Evolutionary conservation across 108 stramenopile species (phyloP), one percentile per base, ranked within the genome.

Genomic region (Aurantiochytrium sp.): DNA sequence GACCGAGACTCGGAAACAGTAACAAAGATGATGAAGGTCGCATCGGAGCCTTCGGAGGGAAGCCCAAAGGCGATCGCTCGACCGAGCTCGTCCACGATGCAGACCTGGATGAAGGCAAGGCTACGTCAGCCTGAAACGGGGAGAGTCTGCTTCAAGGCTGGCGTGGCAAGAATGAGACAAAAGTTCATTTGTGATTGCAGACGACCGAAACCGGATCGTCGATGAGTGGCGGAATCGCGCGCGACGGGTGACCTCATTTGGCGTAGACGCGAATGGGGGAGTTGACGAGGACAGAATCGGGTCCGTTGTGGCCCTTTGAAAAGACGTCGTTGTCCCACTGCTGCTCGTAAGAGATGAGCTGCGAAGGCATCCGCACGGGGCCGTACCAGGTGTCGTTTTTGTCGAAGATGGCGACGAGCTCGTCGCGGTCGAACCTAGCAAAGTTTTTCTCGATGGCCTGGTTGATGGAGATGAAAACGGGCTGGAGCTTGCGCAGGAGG

Each of bases 261-360:
- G 50, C 34, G 34, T 17, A 65, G 27, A 65, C 34, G 22, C 59
- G 59, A 34, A 65, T 34, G 15, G 59, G 59, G 2, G 59, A 34
- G 19, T 65, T 65, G 32, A 65, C 24, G 34, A 65, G 59, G 3
- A 81, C 73, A 37, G 8, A 6, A 48, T 48, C 73, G 27, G 39
- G 6, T 17, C 39, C 45, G 30, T 12, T 24, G 2, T 41, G 21
- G 42, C 73, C 45, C 45, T 81, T 81, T 0, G 73, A 41, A 24
- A 81, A 81, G 39, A 48, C 39, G 8, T 81, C 42, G 45, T 81
- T 81, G 73, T 81, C 73, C 73, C 73, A 81, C 12, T 48, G 42
- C 45, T 81, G 73, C 30, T 81, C 21, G 3, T 81, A 81, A 1
- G 39, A 41, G 12, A 81, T 48, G 24, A 81, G 30, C 30, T 81